Evolutionary conservation across 177 flowering plant species (phyloP), one percentile per base, ranked within the genome.

Genomic region (Telopea speciosissima): DNA sequence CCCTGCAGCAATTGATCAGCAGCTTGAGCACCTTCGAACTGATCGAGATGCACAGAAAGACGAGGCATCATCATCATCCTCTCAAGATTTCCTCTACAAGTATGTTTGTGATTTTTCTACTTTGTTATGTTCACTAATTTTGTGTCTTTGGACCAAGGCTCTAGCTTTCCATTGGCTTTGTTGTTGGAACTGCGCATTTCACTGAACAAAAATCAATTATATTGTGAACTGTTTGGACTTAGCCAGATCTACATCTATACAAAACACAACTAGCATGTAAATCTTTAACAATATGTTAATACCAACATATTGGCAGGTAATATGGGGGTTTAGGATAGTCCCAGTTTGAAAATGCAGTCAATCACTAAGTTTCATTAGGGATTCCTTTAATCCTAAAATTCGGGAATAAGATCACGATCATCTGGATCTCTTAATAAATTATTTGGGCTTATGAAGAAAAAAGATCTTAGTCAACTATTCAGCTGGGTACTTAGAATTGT

Each of bases 1-100:
- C 40, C 86, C 89, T 42, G 86, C 96, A 54, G 86, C 97, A 42
- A 78, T 90, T 73, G 98, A 93, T 70, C 97, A 93, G 78, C 96
- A 93, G 81, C 91, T 93, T 59, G 94, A 89, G 85, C 83, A 79
- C 70, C 89, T 93, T 74, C 87, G 84, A 67, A 79, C 70, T 54
- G 90, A 88, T 49, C 88, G 82, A 68, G 89, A 88, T 78, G 77
- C 82, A 24, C 79, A 83, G 66, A 76, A 36, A 61, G 78, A 84
- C 76, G 85, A 85, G 74, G 36, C 80, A 69, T 60, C 86, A 68
- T 40, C 79, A 68, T 40, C 79, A 23, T 65, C 85, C 66, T 70
- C 87, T 66, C 82, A 84, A 74, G 90, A 91, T 80, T 81, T 77
- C 65, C 81, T 91, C 19, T 85, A 89, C 73, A 87, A 81, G 98